Evolutionary conservation across 208 protist species (phyloP), one percentile per base, ranked within the genome.

Genomic region (Crithidia brevicula): DNA sequence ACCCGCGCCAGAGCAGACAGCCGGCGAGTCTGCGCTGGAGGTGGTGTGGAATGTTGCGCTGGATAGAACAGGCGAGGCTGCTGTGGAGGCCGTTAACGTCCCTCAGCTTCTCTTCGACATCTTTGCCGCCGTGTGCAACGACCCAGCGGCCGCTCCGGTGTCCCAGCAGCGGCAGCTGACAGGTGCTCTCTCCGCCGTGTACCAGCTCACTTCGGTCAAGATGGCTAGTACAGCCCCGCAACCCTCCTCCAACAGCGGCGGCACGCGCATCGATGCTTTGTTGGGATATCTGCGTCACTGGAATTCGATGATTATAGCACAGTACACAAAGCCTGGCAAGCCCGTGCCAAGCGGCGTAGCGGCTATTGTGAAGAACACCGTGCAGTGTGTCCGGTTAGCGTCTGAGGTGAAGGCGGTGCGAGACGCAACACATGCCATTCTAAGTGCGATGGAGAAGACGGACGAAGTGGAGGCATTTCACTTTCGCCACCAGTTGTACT

Each of bases 401-500:
- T 82, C 80, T 2, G 91, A 96, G 77, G 75, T 96, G 42, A 82
- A 82, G 58, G 67, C 72, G 10, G 81, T 88, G 38, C 91, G 91
- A 3, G 79, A 86, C 47, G 77, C 85, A 52, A 90, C 81, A 13
- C 84, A 92, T 68, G 54, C 62, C 20, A 77, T 79, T 30, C 22
- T 96, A 16, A 50, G 82, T n/a, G 63, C 62, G 11, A 51, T 89
- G 36, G 73, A 62, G 28, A 46, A 34, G 15, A 66, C 58, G 6
- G 60, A 52, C 28, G 31, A 43, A 13, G 72, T 43, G n/a, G 81
- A 89, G 53, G 81, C 79, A 1, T 93, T 93, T 43, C 84, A 92
- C 56, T 75, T 96, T 53, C 81, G 91, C 57, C 77, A 83, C 13
- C 87, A 94, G 74, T 70, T 94, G 4, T 96, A 89, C 79, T 94